phyloP scores from a whole-genome alignment of 768 basidiomycete genomes.

The Strobilomyces confusus region DNA sequence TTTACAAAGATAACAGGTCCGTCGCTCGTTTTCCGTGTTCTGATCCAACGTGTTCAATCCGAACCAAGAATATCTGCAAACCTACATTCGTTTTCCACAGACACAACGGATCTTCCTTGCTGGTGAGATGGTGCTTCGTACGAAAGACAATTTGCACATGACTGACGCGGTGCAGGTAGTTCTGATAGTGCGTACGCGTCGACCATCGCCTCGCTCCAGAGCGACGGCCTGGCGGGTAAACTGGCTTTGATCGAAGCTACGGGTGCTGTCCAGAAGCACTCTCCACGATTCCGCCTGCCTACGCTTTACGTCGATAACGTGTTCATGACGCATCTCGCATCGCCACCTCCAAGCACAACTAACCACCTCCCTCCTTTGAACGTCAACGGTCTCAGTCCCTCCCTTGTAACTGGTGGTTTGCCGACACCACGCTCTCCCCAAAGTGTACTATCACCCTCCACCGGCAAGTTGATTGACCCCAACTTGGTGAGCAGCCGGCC shows the following conservation, averaged over 20 bases:
- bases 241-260: constrained; percentile 57
- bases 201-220: constrained; percentile 54
- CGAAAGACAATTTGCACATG: neutral
- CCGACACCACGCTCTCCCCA: constrained; percentile 64
- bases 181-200: constrained; percentile 52
- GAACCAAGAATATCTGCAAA: constrained; percentile 61
- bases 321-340: constrained; percentile 35
- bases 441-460: constrained; percentile 28
- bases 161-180: constrained; percentile 41
- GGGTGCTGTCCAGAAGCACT: constrained; percentile 38
- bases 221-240: constrained; percentile 62
- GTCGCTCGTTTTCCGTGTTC: constrained; percentile 2
- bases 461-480: constrained; percentile 51
- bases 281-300: constrained; percentile 48
- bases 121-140: constrained; percentile 41
- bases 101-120: constrained; percentile 71
- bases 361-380: constrained; percentile 46
- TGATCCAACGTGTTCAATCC: neutral
- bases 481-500: constrained; percentile 46
- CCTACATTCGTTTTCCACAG: constrained; percentile 68
- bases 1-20: constrained; percentile 71
- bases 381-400: constrained; percentile 37
- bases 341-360: constrained; percentile 22
- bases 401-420: constrained; percentile 54
- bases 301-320: constrained; percentile 50